These are phyloP conservation scores for Hanseniaspora mollemarum DNA, from an alignment of 805 yeast genomes.

Conservation along the genomic window DNA sequence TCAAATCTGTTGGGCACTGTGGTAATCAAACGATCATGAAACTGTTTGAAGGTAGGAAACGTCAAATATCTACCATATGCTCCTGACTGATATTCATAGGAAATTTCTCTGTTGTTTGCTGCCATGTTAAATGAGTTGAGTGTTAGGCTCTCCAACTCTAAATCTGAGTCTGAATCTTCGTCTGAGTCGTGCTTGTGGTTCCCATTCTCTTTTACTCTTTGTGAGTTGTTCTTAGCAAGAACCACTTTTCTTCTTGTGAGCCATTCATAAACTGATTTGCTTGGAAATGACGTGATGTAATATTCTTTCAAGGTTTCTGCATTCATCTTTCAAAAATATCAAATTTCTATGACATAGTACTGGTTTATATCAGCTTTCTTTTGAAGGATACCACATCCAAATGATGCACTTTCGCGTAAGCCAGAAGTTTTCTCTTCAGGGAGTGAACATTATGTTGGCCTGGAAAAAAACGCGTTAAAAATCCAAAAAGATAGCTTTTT, in stretches of 20 bases:
- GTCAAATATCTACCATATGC: conserved; percentile 86
- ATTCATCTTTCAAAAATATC: conserved; percentile 2
- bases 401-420: background rate
- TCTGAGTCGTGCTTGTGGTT: too few relatives aligned
- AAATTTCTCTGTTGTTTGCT: conserved; percentile 65
- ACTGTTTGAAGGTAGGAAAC: conserved; percentile 52
- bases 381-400: too few relatives aligned
- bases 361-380: too few relatives aligned
- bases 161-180: conserved; percentile 9
- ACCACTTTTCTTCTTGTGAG: conserved; percentile 11
- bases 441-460: background rate
- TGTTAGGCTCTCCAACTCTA: conserved; percentile 10
- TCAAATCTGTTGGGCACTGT: conserved; percentile 86
- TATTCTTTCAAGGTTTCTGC: conserved; percentile 8
- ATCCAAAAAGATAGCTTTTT: background rate
- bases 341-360: background rate
- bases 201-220: background rate
- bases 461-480: background rate
- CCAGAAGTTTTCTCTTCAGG: background rate
- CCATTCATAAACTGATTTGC: conserved; percentile 15
- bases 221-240: background rate
- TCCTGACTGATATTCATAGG: conserved; percentile 77
- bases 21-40: conserved; percentile 61
- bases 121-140: conserved; percentile 10
- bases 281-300: conserved; percentile 12